These are phyloP conservation scores for Porpolomopsis calyptriformis DNA, from an alignment of 768 basidiomycete genomes.

Conservation along the genomic window DNA sequence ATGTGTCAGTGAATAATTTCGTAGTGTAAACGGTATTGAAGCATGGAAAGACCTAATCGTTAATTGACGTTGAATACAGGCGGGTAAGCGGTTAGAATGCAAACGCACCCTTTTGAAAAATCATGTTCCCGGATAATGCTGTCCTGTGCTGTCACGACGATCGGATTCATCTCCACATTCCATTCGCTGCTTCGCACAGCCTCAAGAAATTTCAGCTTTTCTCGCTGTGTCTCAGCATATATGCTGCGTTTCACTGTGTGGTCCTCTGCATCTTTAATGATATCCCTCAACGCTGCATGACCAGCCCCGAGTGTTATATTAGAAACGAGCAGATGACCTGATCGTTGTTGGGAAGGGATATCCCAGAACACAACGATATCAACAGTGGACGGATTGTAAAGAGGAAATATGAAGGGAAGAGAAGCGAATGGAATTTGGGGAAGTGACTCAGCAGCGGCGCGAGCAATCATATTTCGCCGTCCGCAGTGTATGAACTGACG, in stretches of 20 bases:
- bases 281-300: conserved; percentile 52
- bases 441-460: conserved; percentile 29
- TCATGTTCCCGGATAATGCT: conserved; percentile 42
- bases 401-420: conserved; percentile 60
- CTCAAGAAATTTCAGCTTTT: conserved; percentile 55
- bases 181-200: conserved; percentile 62
- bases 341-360: conserved; percentile 45
- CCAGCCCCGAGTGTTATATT: conserved; percentile 56
- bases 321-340: conserved; percentile 50
- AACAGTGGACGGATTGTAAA: conserved; percentile 62
- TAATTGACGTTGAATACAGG: conserved; percentile 3
- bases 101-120: conserved; percentile 58
- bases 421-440: conserved; percentile 46
- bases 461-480: conserved; percentile 33
- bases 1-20: conserved; percentile 64
- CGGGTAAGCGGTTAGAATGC: conserved; percentile 3
- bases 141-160: conserved; percentile 42
- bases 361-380: conserved; percentile 75
- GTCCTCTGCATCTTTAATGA: conserved; percentile 48
- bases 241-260: conserved; percentile 70
- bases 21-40: conserved; percentile 45
- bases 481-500: conserved; percentile 41
- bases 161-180: conserved; percentile 71
- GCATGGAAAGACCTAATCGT: conserved; percentile 41
- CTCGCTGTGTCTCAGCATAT: conserved; percentile 82